These are phyloP conservation scores for Penicillium sp. DNA, from an alignment of 2,329 filamentous ascomycete genomes.

Conservation along the genomic window DNA sequence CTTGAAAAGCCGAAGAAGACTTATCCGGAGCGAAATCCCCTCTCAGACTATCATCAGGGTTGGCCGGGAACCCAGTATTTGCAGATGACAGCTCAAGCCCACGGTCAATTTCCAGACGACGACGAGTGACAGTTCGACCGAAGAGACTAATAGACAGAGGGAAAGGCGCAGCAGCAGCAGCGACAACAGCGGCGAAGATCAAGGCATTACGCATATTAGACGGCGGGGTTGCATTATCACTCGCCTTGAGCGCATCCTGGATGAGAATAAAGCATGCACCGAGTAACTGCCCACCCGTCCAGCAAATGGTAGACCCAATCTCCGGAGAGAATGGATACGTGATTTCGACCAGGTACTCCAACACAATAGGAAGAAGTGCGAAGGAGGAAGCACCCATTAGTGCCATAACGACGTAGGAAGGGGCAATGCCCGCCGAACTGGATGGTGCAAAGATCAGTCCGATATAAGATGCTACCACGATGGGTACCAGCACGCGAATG, in stretches of 20 bases:
- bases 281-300: slow-evolving; percentile 83
- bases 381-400: slow-evolving; percentile 81
- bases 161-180: slow-evolving; percentile 66
- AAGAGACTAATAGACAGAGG: slow-evolving; percentile 73
- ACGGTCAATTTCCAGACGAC: slow-evolving; percentile 47
- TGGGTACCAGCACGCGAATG: slow-evolving; percentile 74
- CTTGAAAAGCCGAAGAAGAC: not conserved
- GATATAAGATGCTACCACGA: slow-evolving; percentile 75
- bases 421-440: slow-evolving; percentile 51
- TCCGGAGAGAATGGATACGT: slow-evolving; percentile 87
- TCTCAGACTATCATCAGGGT: not conserved
- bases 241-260: slow-evolving; percentile 70
- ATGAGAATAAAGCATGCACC: slow-evolving; percentile 85
- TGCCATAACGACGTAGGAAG: slow-evolving; percentile 75
- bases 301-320: slow-evolving; percentile 79
- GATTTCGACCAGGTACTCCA: slow-evolving; percentile 87
- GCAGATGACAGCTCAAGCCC: slow-evolving; percentile 28
- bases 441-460: slow-evolving; percentile 79
- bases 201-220: slow-evolving; percentile 75
- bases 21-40: slow-evolving; percentile 5
- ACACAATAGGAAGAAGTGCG: slow-evolving; percentile 76
- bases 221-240: slow-evolving; percentile 60
- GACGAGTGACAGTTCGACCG: slow-evolving; percentile 55
- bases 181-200: slow-evolving; percentile 77
- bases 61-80: not conserved